Percentiles rank a stretch among this genome's conserved stretches.
Evolutionary conservation across 352 stramenopile species (phyloP).

Genomic region (Pythium biforme): DNA sequence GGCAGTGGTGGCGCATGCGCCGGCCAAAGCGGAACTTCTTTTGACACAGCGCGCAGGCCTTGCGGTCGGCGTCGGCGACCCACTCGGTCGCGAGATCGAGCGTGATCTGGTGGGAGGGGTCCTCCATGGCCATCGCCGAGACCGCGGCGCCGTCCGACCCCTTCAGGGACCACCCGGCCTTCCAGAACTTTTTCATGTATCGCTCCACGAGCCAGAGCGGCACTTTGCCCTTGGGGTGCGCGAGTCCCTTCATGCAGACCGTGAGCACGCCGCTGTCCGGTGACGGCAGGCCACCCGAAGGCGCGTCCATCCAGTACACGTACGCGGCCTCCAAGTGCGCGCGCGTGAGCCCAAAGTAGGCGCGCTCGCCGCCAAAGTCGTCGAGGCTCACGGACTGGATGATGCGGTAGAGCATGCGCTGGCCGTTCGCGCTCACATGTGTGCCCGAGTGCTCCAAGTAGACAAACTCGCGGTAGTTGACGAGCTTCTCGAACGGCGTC

Average conservation of each 20-base stretch:
- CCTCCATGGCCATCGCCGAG: neutral
- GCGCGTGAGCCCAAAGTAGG: constrained; percentile 69
- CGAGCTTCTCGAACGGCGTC: constrained; percentile 56
- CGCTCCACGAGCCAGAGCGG: constrained; percentile 53
- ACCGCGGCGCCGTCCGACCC: neutral
- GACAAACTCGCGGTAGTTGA: constrained; percentile 67
- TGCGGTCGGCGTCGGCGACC: constrained; percentile 58
- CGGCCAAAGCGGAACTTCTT: constrained; percentile 58
- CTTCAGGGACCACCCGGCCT: constrained; percentile 25
- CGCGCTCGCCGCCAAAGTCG: constrained; percentile 56
- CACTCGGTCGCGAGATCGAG: constrained; percentile 61
- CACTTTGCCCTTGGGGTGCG: constrained; percentile 61
- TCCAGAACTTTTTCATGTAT: constrained; percentile 65
- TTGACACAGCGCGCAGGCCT: constrained; percentile 53
- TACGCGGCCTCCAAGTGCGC: constrained; percentile 60
- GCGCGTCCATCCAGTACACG: constrained; percentile 69
- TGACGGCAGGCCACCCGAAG: constrained; percentile 13
- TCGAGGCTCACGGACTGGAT: constrained; percentile 59
- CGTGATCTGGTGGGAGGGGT: constrained; percentile 25
- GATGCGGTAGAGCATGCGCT: constrained; percentile 61
- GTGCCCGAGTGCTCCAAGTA: constrained; percentile 69
- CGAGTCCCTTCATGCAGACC: constrained; percentile 56
- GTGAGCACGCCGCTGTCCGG: constrained; percentile 33
- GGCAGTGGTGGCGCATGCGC: constrained; percentile 71
- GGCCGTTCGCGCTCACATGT: constrained; percentile 47